phyloP scores from a whole-genome alignment of 345 rosid genomes.

The Salix caprea region DNA sequence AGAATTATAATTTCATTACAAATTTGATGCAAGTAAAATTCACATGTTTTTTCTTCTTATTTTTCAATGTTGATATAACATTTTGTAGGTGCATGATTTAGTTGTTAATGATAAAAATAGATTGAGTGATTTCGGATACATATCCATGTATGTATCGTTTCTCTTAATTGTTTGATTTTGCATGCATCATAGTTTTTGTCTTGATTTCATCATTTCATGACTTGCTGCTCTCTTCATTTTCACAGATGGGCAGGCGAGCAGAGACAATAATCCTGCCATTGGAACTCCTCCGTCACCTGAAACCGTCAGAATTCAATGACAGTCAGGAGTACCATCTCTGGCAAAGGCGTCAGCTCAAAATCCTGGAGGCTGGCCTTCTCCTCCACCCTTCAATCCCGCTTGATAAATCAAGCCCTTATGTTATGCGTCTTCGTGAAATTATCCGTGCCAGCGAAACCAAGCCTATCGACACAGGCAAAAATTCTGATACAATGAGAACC shows the following conservation, averaged over 20 bases:
- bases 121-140: no score
- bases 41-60: background rate
- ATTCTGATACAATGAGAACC: conserved; percentile 64
- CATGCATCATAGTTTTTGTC: background rate
- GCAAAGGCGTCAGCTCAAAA: conserved; percentile 80
- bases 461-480: conserved; percentile 58
- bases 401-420: conserved; percentile 56
- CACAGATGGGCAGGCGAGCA: conserved; percentile 67
- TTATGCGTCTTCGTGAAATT: conserved; percentile 54
- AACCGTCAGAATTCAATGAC: conserved; percentile 71
- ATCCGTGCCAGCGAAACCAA: conserved; percentile 43
- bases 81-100: background rate
- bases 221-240: background rate
- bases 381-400: conserved; percentile 61
- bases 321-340: conserved; percentile 64
- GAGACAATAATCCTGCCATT: conserved; percentile 87
- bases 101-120: no score
- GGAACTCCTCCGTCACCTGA: conserved; percentile 82
- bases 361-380: conserved; percentile 73
- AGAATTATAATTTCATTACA: background rate
- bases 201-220: background rate
- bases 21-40: background rate
- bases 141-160: background rate
- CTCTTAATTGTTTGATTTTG: background rate
- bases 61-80: background rate